Evolutionary conservation across 2,329 filamentous ascomycete genomes (phyloP).

Genomic region (Scedosporium boydii): DNA sequence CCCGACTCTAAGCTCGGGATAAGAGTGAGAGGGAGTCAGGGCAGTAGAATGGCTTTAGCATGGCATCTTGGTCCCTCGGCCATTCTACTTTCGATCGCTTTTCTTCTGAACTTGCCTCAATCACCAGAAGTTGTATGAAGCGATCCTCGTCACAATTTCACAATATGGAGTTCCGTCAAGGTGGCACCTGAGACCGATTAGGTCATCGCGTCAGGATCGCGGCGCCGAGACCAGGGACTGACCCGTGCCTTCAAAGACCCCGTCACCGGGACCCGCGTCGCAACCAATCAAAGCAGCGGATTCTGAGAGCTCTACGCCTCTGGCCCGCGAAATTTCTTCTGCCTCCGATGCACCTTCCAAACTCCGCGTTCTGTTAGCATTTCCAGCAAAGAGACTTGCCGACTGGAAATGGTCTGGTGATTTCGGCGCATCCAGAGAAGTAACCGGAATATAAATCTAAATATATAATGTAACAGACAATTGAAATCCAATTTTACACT

Average conservation of each 20-base stretch:
- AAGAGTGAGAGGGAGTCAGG: no score
- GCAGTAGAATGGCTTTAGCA: no score
- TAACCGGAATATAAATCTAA: neutral
- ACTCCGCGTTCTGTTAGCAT: conserved; percentile 6
- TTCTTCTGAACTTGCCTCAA: no score
- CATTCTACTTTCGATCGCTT: no score
- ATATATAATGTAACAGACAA: no score
- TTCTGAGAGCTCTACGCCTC: neutral
- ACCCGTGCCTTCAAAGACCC: neutral
- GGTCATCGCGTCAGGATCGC: neutral
- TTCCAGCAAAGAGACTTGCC: conserved; percentile 6
- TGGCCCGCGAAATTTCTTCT: neutral
- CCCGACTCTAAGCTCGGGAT: no score
- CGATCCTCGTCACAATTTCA: no score
- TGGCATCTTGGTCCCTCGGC: no score
- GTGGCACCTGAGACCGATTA: no score
- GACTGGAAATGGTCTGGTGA: neutral
- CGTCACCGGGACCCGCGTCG: neutral
- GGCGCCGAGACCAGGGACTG: neutral
- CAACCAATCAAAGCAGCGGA: neutral
- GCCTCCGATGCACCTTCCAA: neutral
- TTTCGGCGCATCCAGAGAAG: neutral
- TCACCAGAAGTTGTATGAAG: no score
- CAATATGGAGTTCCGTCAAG: no score
- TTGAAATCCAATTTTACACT: no score